Evolutionary conservation across 2,329 filamentous ascomycete species (phyloP).

Genomic region (Aureobasidium sp.): DNA sequence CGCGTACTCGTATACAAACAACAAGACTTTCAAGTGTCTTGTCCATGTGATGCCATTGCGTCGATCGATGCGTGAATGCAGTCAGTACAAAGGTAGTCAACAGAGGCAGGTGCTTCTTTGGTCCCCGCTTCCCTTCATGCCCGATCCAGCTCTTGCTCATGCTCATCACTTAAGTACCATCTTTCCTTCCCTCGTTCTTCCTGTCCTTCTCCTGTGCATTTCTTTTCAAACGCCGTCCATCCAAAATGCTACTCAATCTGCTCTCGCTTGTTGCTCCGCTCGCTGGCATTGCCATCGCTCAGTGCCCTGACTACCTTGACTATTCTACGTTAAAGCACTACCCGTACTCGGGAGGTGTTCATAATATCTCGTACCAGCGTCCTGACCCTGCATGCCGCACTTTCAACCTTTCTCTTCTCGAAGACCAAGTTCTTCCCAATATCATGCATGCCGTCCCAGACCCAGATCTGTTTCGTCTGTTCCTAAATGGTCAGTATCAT

Average conservation of each 20-base stretch:
- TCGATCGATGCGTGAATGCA: not conserved
- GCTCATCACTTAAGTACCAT: not conserved
- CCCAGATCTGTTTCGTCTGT: conserved; percentile 61
- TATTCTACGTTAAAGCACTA: conserved; percentile 36
- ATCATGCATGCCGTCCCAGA: conserved; percentile 33
- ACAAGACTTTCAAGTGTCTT: not conserved
- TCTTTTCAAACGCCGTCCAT: not conserved
- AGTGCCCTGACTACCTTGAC: conserved; percentile 40
- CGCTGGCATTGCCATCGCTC: conserved; percentile 19
- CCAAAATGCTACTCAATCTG: conserved; percentile 4
- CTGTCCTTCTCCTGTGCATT: too few species aligned
- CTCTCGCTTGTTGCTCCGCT: not conserved
- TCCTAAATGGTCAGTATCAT: conserved; percentile 50
- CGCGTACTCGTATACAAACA: not conserved
- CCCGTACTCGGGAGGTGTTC: conserved; percentile 38
- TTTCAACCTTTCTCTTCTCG: conserved; percentile 39
- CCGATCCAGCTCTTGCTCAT: not conserved
- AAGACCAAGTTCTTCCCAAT: conserved; percentile 30
- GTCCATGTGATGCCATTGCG: not conserved
- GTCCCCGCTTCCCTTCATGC: not conserved
- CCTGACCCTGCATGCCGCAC: conserved; percentile 40
- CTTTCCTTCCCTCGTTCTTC: not conserved
- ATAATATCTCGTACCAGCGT: conserved; percentile 40
- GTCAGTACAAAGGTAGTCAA: not conserved
- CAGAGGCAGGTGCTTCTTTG: not conserved